phyloP scores from a whole-genome alignment of 495 filamentous ascomycete species.

The Penicillium chermesinum region DNA sequence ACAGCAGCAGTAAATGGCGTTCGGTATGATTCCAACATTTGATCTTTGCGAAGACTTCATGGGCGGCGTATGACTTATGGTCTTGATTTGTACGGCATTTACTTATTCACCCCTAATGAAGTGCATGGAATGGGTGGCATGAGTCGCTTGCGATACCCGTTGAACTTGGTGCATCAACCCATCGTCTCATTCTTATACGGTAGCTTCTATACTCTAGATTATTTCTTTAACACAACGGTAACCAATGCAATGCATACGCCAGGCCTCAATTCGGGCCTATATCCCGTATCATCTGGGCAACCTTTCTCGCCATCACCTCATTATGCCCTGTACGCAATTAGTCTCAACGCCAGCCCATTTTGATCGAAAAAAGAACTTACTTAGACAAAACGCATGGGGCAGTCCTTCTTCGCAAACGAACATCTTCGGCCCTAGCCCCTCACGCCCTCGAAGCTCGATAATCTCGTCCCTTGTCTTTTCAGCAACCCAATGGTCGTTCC shows the following conservation, averaged over 20 bases:
- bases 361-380: slow-evolving; percentile 41
- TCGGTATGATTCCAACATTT: background rate
- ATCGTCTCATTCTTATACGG: background rate
- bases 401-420: slow-evolving; percentile 66
- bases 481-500: slow-evolving; percentile 79
- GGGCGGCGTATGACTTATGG: slow-evolving; percentile 14
- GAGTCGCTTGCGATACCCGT: slow-evolving; percentile 31
- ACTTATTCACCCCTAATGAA: slow-evolving; percentile 3
- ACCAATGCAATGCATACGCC: background rate
- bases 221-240: background rate
- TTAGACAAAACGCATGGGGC: slow-evolving; percentile 78
- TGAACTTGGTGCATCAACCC: slow-evolving; percentile 5
- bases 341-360: background rate
- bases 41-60: background rate
- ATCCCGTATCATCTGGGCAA: slow-evolving; percentile 54
- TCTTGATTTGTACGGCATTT: slow-evolving; percentile 6
- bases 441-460: slow-evolving; percentile 47
- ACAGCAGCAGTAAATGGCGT: slow-evolving; percentile 9
- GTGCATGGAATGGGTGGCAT: slow-evolving; percentile 8
- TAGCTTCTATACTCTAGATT: background rate
- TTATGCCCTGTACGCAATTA: slow-evolving; percentile 47
- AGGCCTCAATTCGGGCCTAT: slow-evolving; percentile 31
- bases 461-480: slow-evolving; percentile 68
- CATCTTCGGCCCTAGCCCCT: slow-evolving; percentile 55
- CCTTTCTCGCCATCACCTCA: slow-evolving; percentile 61